phyloP scores from a whole-genome alignment of 2,329 filamentous ascomycete genomes.

The Pleochaeta shiraiana region DNA sequence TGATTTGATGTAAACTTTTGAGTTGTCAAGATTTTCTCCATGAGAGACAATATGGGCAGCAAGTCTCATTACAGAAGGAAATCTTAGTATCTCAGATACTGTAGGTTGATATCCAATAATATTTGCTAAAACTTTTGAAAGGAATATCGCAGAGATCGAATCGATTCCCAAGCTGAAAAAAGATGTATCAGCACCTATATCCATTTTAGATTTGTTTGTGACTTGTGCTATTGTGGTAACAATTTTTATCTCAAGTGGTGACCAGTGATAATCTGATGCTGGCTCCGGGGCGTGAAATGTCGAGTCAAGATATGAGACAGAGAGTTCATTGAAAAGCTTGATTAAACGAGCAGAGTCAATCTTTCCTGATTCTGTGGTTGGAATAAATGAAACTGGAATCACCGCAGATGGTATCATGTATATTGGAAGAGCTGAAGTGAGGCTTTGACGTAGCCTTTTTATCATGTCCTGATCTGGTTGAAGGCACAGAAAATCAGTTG shows the following conservation, averaged over 20 bases:
- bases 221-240: slow-evolving; percentile 30
- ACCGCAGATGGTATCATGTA: slow-evolving; percentile 68
- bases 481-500: slow-evolving; percentile 16
- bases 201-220: slow-evolving; percentile 23
- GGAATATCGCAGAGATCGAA: slow-evolving; percentile 56
- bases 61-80: slow-evolving; percentile 42
- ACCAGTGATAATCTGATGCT: slow-evolving; percentile 23
- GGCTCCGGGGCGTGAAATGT: slow-evolving; percentile 11
- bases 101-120: slow-evolving; percentile 28
- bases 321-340: slow-evolving; percentile 25
- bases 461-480: slow-evolving; percentile 20
- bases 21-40: not conserved
- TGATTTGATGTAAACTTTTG: not conserved
- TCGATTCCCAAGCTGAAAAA: slow-evolving; percentile 65
- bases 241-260: slow-evolving; percentile 32
- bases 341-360: slow-evolving; percentile 37
- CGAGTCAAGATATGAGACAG: slow-evolving; percentile 23
- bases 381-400: slow-evolving; percentile 45
- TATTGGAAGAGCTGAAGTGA: slow-evolving; percentile 35
- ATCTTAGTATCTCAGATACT: slow-evolving; percentile 47
- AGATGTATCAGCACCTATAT: slow-evolving; percentile 42
- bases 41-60: slow-evolving; percentile 19
- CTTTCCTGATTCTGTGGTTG: slow-evolving; percentile 55
- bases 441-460: slow-evolving; percentile 27
- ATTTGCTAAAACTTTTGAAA: slow-evolving; percentile 35